phyloP scores from a whole-genome alignment of 495 filamentous ascomycete genomes.

The Clohesyomyces aquaticus region DNA sequence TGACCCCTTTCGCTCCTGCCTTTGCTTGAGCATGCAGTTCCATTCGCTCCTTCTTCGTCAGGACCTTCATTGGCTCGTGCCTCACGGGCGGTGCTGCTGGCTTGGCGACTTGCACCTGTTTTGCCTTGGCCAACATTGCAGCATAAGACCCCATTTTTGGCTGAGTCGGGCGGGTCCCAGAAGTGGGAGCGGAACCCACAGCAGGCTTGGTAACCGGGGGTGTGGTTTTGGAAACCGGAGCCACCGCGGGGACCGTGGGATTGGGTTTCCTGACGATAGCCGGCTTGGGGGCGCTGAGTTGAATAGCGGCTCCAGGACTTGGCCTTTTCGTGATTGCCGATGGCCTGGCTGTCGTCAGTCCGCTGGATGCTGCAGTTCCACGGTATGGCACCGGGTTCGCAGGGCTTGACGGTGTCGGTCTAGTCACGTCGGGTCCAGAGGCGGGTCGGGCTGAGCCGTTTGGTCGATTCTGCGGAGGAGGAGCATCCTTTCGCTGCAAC shows the following conservation, averaged over 20 bases:
- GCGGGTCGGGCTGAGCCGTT: slow-evolving; percentile 22
- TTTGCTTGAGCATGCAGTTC: slow-evolving; percentile 36
- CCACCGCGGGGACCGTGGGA: neutral
- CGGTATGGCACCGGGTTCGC: slow-evolving; percentile 24
- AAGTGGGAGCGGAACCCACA: neutral
- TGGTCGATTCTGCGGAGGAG: neutral
- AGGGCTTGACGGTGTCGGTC: slow-evolving; percentile 9
- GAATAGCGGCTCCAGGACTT: neutral
- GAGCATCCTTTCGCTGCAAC: slow-evolving; percentile 25
- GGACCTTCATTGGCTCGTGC: slow-evolving; percentile 52
- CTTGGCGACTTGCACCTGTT: slow-evolving; percentile 54
- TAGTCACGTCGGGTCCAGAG: slow-evolving; percentile 3
- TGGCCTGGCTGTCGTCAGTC: neutral
- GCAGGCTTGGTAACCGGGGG: slow-evolving; percentile 6
- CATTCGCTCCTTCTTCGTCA: slow-evolving; percentile 45
- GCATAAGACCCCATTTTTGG: slow-evolving; percentile 49
- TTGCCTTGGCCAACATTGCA: slow-evolving; percentile 69
- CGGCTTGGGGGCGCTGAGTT: neutral
- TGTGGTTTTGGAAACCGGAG: slow-evolving; percentile 3
- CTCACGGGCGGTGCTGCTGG: slow-evolving; percentile 48
- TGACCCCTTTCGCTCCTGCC: slow-evolving; percentile 33
- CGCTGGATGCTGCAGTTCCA: slow-evolving; percentile 26
- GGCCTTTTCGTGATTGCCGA: neutral
- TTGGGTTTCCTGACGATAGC: slow-evolving; percentile 15
- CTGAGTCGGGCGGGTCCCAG: neutral